Evolutionary conservation across 371 early-diverging fungal species (phyloP).

Genomic region (Nematocida parisii): DNA sequence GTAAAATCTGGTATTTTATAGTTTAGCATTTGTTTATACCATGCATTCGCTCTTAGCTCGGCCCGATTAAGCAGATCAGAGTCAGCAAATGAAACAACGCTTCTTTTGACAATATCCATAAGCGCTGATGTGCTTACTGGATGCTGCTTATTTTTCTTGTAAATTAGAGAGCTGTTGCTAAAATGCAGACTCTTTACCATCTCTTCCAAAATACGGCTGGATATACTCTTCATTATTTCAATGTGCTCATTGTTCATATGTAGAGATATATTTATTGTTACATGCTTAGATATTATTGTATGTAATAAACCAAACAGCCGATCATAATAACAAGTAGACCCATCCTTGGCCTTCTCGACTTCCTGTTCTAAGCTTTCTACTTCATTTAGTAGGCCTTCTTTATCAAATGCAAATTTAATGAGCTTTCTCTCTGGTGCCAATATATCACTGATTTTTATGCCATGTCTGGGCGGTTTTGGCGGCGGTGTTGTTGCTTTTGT

Average conservation of each 20-base stretch:
- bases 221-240: not conserved
- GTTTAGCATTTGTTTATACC: not conserved
- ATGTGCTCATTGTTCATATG: not conserved
- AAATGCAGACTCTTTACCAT: not conserved
- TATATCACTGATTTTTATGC: no score
- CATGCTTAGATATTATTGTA: not conserved
- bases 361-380: not conserved
- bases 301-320: not conserved
- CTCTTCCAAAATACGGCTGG: not conserved
- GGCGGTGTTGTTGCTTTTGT: no score
- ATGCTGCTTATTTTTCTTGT: not conserved
- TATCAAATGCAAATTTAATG: not conserved
- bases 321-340: not conserved
- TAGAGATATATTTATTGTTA: not conserved
- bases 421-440: not conserved
- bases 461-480: no score
- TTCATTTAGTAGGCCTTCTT: not conserved
- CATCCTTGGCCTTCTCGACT: not conserved
- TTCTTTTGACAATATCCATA: not conserved
- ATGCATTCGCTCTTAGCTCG: not conserved
- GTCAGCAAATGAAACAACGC: not conserved
- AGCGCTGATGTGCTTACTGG: not conserved
- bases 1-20: not conserved
- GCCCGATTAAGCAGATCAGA: not conserved
- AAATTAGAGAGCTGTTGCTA: not conserved